These are phyloP conservation scores for Gracilaria gracilis DNA, from an alignment of 23 red algal species.

Conservation along the genomic window DNA sequence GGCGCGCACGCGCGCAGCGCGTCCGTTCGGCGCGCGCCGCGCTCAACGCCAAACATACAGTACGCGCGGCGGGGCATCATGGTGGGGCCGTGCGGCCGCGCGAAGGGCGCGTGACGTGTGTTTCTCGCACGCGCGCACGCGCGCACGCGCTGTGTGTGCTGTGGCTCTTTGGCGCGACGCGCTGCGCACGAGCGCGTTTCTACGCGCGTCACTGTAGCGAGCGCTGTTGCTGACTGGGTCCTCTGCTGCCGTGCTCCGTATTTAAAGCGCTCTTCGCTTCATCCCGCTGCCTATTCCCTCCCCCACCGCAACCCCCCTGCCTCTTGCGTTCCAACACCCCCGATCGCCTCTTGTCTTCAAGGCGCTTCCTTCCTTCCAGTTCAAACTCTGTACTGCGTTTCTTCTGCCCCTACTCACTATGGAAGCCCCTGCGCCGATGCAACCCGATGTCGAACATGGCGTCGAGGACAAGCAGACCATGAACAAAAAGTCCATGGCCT, in stretches of 20 bases:
- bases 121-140: neutral
- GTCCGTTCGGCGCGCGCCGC: neutral
- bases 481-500: conserved; percentile 24
- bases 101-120: neutral
- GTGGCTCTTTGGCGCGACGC: neutral
- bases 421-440: neutral
- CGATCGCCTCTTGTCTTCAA: no score
- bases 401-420: neutral
- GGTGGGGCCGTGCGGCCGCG: no score
- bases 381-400: no score
- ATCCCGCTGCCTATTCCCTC: neutral
- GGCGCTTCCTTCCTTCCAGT: no score
- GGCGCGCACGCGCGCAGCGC: no score
- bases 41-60: no score
- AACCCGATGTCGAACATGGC: conserved; percentile 2
- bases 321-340: neutral
- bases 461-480: neutral
- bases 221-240: neutral
- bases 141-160: no score
- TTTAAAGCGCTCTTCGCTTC: neutral
- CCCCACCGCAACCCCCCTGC: neutral
- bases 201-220: neutral
- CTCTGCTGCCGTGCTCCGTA: neutral
- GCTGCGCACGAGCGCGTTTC: neutral
- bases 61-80: no score